A percentile compares a stretch with the other conserved stretches of the same genome.
phyloP scores from a whole-genome alignment of 2,329 filamentous ascomycete genomes.

The Ilyonectria sp. region DNA sequence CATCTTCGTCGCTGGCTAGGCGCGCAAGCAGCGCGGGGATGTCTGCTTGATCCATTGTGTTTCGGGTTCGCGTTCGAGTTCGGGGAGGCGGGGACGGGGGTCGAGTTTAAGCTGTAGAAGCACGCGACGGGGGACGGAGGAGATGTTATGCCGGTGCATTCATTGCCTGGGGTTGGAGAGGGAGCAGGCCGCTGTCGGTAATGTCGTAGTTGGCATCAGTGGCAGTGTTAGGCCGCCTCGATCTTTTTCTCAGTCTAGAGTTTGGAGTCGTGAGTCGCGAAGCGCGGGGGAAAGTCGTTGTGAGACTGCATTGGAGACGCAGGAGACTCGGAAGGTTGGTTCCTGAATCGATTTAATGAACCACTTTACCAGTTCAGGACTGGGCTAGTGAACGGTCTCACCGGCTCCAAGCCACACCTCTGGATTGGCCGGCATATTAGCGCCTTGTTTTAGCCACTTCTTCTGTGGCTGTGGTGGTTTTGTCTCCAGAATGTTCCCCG shows the following conservation, averaged over 20 bases:
- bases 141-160: constrained; percentile 9
- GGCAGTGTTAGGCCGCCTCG: neutral
- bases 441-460: constrained; percentile 21
- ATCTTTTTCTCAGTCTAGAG: constrained; percentile 9
- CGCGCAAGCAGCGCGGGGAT: constrained; percentile 76
- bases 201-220: neutral
- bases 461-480: constrained; percentile 20
- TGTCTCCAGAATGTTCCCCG: constrained; percentile 21
- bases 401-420: constrained; percentile 11
- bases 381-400: constrained; percentile 19
- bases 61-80: constrained; percentile 46
- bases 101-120: neutral
- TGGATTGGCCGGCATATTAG: constrained; percentile 13
- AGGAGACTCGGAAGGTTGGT: constrained; percentile 14
- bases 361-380: constrained; percentile 25
- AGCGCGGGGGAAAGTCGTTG: constrained; percentile 6
- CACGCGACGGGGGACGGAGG: constrained; percentile 1
- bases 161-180: constrained; percentile 5
- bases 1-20: constrained; percentile 83
- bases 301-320: constrained; percentile 10
- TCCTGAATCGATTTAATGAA: constrained; percentile 22
- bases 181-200: neutral
- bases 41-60: constrained; percentile 74
- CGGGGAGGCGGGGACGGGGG: neutral
- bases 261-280: constrained; percentile 1